Evolutionary conservation across 23 red algal species (phyloP), one percentile per base, ranked within the genome.

Genomic region (Gracilariopsis chorda): DNA sequence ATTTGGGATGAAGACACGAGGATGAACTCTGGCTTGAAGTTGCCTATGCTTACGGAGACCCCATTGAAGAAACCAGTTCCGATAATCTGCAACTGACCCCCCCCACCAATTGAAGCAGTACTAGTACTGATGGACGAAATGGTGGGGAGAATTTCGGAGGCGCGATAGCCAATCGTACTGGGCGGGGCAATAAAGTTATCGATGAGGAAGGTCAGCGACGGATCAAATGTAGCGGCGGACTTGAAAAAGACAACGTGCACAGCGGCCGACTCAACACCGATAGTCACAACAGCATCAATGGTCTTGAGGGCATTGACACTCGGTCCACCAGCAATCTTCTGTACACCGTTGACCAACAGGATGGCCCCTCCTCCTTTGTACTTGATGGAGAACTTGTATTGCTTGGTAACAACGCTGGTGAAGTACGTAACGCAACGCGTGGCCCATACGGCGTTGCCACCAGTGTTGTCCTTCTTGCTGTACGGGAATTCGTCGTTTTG

Each of bases 41-140:
- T 37, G 5, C 78, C 78, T 59, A 82, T 82, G 14, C 37, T 61
- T 10, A 82, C 78, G 5, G 23, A 4, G 4, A 33, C 48, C 17
- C 29, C 49, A n/a, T 82, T 82, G 19, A 82, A 82, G 56, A 82
- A 82, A 30, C 78, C 78, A 4, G 78, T 82, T 37, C 78, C 78
- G 24, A 44, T 82, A 28, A 82, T 82, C 19, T 82, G 78, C 56
- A 82, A 61, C 19, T 82, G 78, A 16, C 51, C 51, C 4, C 78
- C 51, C 12, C 78, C 78, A 10, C 34, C 28, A 33, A 51, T 23
- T 21, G 33, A 29, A 46, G 49, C 78, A 10, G 39, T 41, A 17
- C 8, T 55, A 4, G 53, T 19, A 29, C 48, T 82, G 11, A 55
- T 61, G 56, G 28, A 28, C 28, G 78, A 53, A 14, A 82, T 82